phyloP scores from a whole-genome alignment of 768 basidiomycete genomes.

The Coprinopsis cinerea region DNA sequence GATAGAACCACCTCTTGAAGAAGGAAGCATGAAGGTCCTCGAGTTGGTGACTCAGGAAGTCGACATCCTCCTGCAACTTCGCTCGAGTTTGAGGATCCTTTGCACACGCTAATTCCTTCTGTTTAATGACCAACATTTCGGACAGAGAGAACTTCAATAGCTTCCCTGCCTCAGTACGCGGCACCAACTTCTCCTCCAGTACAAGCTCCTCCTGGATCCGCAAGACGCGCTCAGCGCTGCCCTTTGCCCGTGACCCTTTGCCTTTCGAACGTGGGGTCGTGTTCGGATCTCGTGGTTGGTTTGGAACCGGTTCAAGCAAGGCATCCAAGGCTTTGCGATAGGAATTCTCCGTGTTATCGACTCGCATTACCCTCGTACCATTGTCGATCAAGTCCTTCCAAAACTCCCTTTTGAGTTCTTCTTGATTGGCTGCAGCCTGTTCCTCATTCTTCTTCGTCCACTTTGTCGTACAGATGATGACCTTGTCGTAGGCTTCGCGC shows the following conservation, averaged over 20 bases:
- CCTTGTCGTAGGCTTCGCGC: not conserved
- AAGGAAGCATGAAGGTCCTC: not conserved
- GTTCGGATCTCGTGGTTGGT: not conserved
- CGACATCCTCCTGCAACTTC: not conserved
- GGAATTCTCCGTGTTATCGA: not conserved
- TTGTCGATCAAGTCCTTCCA: not conserved
- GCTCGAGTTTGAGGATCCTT: not conserved
- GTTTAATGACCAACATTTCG: not conserved
- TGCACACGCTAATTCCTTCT: not conserved
- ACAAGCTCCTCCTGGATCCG: conserved; percentile 1
- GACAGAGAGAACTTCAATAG: not conserved
- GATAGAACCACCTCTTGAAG: not conserved
- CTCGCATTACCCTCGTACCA: not conserved
- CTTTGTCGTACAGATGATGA: conserved; percentile 1
- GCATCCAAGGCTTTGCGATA: not conserved
- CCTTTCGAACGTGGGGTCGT: not conserved
- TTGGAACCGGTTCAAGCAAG: not conserved
- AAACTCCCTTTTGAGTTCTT: not conserved
- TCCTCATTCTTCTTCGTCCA: not conserved
- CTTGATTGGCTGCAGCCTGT: not conserved
- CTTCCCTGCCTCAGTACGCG: conserved; percentile 2
- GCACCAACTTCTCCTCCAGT: conserved; percentile 1
- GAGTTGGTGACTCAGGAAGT: not conserved
- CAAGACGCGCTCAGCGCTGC: not conserved
- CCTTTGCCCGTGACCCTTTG: not conserved